Evolutionary conservation across 2,329 filamentous ascomycete species (phyloP), one percentile per base, ranked within the genome.

Genomic region (Monosporascus sp.): DNA sequence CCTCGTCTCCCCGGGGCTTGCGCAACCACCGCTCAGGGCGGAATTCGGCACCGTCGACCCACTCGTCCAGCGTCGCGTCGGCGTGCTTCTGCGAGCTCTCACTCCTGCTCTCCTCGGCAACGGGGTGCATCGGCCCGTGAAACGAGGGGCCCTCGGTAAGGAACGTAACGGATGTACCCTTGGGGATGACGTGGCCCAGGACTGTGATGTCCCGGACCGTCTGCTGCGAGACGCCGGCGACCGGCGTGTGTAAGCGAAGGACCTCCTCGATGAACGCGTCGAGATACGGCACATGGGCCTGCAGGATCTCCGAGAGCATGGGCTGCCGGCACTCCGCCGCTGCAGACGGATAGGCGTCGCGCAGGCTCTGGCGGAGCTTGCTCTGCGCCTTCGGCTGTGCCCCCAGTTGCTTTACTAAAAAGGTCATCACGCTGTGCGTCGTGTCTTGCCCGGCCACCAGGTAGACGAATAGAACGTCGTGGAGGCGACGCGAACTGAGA

Each of bases 361-460:
- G 58, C 5, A 69, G 59, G 5, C 48, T 56, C 2, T 37, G 26
- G 2, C 70, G 63, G 1, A 73, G 62, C 4, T 57, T 53, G 14
- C 22, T 46, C 35, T 73, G 71, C 0, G 57, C 55, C 0, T 37
- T 50, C 2, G 59, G 66, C 49, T 60, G 52, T n/a, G 60, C 58
- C 8, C 60, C 51, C 14, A 65, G 43, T n/a, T 66, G 60, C 56
- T 70, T 70, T 20, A 69, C 48, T 35, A 35, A 5, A 35, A 35
- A 35, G 31, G 31, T 61, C 0, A 63, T 67, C n/a, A 61, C 62
- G 31, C 31, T 35, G 31, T 35, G 31, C 0, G 62, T 58, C 1
- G 69, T 70, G 51, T 72, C 68, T 50, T 70, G 64, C 3, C 67
- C 68, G 0, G 65, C 69, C 38, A 67, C 41, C 48, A 68, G 59